A percentile compares a stretch with the other conserved stretches of the same genome.
Conservation (phyloP, 2,329 filamentous ascomycete species). For the Hypoxylon sp. region DNA sequence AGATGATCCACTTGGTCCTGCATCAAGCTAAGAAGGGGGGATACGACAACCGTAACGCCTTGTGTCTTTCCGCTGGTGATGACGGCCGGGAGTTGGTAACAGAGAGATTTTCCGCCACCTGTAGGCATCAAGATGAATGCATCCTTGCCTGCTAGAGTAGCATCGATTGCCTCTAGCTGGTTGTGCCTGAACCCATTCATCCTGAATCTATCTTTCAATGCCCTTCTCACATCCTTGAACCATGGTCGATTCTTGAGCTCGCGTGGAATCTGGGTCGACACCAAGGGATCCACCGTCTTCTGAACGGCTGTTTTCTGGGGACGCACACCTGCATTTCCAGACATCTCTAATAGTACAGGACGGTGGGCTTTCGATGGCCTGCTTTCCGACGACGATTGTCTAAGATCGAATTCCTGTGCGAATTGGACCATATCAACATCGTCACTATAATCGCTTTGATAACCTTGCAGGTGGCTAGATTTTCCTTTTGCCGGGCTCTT, state of each 20-base stretch:
- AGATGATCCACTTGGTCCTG: constrained; percentile 94
- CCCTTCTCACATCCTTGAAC: constrained; percentile 86
- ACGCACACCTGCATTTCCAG: constrained; percentile 61
- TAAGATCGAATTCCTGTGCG: constrained; percentile 65
- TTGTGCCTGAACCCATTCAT: constrained; percentile 90
- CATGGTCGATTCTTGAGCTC: constrained; percentile 78
- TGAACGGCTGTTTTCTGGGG: constrained; percentile 55
- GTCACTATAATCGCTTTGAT: constrained; percentile 64
- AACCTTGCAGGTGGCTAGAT: constrained; percentile 41
- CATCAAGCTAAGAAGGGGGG: constrained; percentile 94
- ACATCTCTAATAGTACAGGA: constrained; percentile 63
- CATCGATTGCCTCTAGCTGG: constrained; percentile 95
- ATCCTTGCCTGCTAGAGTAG: constrained; percentile 88
- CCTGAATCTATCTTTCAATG: constrained; percentile 86
- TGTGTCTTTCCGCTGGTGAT: constrained; percentile 83
- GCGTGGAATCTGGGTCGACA: constrained; percentile 60
- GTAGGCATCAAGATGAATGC: constrained; percentile 98
- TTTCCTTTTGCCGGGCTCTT: constrained; percentile 47
- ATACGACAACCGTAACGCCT: constrained; percentile 95
- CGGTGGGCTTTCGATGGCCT: constrained; percentile 50
- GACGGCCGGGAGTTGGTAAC: constrained; percentile 94
- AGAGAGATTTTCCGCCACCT: constrained; percentile 95
- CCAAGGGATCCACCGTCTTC: constrained; percentile 51
- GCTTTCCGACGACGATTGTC: constrained; percentile 55
- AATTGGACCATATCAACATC: constrained; percentile 68